Percentiles rank a stretch among this genome's conserved stretches.
Conservation (phyloP, 2,329 filamentous ascomycete species). For the Eurotiales sp. region DNA sequence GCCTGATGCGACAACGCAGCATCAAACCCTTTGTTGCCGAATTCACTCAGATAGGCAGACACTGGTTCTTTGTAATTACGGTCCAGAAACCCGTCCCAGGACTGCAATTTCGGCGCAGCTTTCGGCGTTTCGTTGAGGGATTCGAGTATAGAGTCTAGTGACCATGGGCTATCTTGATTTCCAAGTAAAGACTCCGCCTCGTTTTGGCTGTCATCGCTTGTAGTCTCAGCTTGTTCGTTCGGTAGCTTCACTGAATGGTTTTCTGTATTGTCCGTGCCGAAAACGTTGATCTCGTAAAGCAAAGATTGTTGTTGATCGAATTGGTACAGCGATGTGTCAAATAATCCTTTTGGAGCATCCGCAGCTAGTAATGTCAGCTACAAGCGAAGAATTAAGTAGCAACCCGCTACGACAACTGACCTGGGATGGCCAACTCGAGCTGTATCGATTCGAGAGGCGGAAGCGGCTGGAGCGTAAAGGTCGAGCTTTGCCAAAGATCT, state of each 20-base stretch:
- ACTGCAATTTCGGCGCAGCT: constrained; percentile 24
- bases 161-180: neutral
- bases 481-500: constrained; percentile 35
- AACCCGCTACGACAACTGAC: constrained; percentile 1
- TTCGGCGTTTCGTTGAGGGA: constrained; percentile 8
- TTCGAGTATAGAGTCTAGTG: constrained; percentile 1
- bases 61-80: constrained; percentile 27
- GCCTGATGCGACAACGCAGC: constrained; percentile 30
- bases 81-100: constrained; percentile 42
- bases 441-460: constrained; percentile 33
- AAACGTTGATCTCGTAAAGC: constrained; percentile 32
- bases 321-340: constrained; percentile 20
- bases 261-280: constrained; percentile 23
- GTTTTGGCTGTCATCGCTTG: constrained; percentile 20
- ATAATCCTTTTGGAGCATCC: constrained; percentile 26
- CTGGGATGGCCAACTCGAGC: constrained; percentile 24
- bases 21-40: constrained; percentile 38
- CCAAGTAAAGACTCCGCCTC: constrained; percentile 19
- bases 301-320: constrained; percentile 24
- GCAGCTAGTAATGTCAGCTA: neutral
- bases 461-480: constrained; percentile 34
- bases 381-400: neutral
- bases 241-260: constrained; percentile 13
- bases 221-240: constrained; percentile 15
- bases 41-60: constrained; percentile 44